phyloP scores from a whole-genome alignment of 2,329 filamentous ascomycete genomes.

The Talaromyces sp. region DNA sequence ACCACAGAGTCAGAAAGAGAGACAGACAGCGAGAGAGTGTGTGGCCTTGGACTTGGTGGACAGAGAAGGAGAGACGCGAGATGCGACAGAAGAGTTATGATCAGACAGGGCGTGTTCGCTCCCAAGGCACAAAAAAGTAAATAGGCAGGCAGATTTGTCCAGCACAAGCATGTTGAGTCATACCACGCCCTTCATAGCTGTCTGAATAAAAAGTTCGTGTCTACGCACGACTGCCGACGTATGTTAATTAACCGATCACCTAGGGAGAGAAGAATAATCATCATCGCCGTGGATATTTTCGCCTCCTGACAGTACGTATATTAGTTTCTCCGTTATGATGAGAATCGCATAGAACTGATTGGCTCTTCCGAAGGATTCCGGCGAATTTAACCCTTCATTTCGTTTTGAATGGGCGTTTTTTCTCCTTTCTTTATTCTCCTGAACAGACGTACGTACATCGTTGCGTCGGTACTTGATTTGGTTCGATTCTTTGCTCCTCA shows the following conservation, averaged over 20 bases:
- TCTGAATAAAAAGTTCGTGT: neutral
- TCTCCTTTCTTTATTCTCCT: constrained; percentile 1
- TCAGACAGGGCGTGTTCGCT: neutral
- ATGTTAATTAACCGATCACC: neutral
- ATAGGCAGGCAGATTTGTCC: neutral
- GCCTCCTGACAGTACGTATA: constrained; percentile 1
- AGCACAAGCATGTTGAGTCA: neutral
- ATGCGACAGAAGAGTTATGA: constrained; percentile 1
- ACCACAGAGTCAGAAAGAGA: neutral
- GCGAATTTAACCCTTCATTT: constrained; percentile 3
- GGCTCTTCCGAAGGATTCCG: constrained; percentile 10
- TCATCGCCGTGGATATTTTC: constrained; percentile 5
- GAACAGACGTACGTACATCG: neutral
- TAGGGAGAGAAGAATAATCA: neutral
- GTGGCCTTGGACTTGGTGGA: too few relatives aligned
- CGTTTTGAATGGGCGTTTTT: neutral
- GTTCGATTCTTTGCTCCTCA: neutral
- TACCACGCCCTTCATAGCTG: neutral
- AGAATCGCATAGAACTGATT: constrained; percentile 3
- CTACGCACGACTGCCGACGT: neutral
- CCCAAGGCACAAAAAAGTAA: neutral
- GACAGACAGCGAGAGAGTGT: too few relatives aligned
- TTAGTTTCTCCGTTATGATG: constrained; percentile 6
- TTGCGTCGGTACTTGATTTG: neutral
- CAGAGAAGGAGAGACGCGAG: constrained; percentile 9